A percentile compares a stretch with the other conserved stretches of the same genome.
Conservation (phyloP, 371 early-diverging fungal genomes). For the Mucor plumbeus region DNA sequence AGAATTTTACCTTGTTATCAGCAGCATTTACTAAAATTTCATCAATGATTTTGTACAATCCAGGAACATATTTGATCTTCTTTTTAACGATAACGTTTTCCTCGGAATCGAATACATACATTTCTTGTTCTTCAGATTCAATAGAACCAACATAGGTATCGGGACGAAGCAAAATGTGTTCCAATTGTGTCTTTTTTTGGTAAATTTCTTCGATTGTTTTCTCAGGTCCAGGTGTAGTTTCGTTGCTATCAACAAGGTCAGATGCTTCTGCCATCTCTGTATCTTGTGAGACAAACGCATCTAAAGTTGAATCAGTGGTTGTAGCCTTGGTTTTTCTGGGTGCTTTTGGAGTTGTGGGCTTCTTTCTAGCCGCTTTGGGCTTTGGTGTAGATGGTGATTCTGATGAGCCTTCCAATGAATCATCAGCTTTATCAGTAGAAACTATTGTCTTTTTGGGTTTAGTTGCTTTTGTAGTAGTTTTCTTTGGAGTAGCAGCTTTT, state of each 20-base stretch:
- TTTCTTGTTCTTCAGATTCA: slow-evolving; percentile 81
- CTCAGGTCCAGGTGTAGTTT: slow-evolving; percentile 2
- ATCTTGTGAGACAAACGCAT: not conserved
- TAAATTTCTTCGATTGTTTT: slow-evolving; percentile 94
- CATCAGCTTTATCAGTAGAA: not conserved
- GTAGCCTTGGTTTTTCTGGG: not conserved
- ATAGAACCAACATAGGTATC: slow-evolving; percentile 99
- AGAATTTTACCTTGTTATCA: slow-evolving; percentile 79
- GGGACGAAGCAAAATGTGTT: slow-evolving; percentile 98
- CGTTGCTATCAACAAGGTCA: not conserved
- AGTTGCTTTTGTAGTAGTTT: not conserved
- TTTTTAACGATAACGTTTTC: slow-evolving; percentile 72
- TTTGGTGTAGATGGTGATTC: slow-evolving; percentile 16
- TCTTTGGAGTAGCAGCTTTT: not conserved
- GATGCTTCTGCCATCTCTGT: slow-evolving; percentile 12
- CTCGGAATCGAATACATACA: slow-evolving; percentile 88
- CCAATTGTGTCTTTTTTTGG: slow-evolving; percentile 98
- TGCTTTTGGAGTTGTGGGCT: slow-evolving; percentile 5
- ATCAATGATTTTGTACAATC: slow-evolving; percentile 99
- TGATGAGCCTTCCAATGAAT: not conserved
- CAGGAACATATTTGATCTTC: slow-evolving; percentile 92
- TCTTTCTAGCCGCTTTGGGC: slow-evolving; percentile 20
- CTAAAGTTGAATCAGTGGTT: not conserved
- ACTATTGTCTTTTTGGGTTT: slow-evolving; percentile 4
- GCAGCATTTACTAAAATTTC: slow-evolving; percentile 99